Conservation (phyloP, 1,284 basidiomycete genomes). For the Ceratobasidium sp. region DNA sequence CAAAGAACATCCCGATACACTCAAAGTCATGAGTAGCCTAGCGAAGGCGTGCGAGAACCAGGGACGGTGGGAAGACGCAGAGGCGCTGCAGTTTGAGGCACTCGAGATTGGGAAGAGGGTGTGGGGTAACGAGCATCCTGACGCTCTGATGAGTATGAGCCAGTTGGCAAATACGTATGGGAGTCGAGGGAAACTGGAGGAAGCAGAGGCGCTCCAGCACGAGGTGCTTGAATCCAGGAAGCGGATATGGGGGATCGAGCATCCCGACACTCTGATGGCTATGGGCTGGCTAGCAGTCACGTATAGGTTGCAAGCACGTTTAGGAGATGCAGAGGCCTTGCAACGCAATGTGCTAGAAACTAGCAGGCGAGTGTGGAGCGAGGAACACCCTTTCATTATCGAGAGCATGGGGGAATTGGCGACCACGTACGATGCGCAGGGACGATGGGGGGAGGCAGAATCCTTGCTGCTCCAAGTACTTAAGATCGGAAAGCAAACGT, state of each 20-base stretch:
- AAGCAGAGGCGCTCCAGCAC: neutral
- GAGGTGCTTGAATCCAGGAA: neutral
- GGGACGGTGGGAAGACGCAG: neutral
- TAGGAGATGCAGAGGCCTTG: neutral
- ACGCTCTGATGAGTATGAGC: neutral
- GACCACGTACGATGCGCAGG: too few relatives aligned
- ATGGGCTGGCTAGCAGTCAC: neutral
- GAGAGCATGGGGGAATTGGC: too few relatives aligned
- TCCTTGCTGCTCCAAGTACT: neutral
- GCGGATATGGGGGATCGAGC: neutral
- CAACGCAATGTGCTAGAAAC: neutral
- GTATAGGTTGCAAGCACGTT: neutral
- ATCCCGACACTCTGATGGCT: neutral
- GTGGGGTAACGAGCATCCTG: slow-evolving; percentile 6
- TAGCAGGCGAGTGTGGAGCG: neutral
- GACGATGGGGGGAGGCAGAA: too few relatives aligned
- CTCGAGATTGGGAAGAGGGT: neutral
- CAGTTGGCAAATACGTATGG: neutral
- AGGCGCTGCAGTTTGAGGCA: neutral
- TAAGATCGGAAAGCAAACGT: neutral
- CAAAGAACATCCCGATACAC: neutral
- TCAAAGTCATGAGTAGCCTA: neutral
- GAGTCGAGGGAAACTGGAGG: neutral
- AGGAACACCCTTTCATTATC: neutral
- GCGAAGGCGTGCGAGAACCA: neutral